These are phyloP conservation scores for Manihot esculenta DNA, from an alignment of 441 rosid species.

Conservation along the genomic window DNA sequence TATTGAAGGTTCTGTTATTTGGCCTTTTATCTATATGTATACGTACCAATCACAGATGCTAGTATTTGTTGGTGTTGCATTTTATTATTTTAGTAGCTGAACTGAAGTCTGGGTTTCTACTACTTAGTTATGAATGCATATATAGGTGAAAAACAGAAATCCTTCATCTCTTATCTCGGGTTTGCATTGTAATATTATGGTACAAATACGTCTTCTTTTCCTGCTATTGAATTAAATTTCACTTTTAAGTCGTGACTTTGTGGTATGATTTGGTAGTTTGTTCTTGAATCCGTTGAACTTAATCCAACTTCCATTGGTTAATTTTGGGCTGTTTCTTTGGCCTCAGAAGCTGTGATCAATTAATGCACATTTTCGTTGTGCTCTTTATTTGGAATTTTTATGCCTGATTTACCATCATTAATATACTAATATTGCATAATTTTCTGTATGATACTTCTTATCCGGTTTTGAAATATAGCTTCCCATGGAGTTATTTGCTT, in stretches of 20 bases:
- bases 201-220: background rate
- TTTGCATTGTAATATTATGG: background rate
- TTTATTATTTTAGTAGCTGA: background rate
- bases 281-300: background rate
- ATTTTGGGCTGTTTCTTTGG: background rate
- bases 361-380: background rate
- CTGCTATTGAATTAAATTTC: background rate
- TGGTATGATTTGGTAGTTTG: background rate
- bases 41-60: background rate
- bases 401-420: background rate
- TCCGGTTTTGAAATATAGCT: background rate
- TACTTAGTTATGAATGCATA: background rate
- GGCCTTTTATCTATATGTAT: background rate
- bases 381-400: background rate
- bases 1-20: slow-evolving; percentile 47
- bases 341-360: background rate
- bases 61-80: background rate
- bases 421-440: background rate
- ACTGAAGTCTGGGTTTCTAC: background rate
- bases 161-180: no score
- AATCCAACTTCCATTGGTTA: no score
- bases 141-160: background rate
- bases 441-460: background rate
- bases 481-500: background rate
- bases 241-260: background rate